Evolutionary conservation across 2,329 filamentous ascomycete genomes (phyloP).

Genomic region (Monilinia laxa): DNA sequence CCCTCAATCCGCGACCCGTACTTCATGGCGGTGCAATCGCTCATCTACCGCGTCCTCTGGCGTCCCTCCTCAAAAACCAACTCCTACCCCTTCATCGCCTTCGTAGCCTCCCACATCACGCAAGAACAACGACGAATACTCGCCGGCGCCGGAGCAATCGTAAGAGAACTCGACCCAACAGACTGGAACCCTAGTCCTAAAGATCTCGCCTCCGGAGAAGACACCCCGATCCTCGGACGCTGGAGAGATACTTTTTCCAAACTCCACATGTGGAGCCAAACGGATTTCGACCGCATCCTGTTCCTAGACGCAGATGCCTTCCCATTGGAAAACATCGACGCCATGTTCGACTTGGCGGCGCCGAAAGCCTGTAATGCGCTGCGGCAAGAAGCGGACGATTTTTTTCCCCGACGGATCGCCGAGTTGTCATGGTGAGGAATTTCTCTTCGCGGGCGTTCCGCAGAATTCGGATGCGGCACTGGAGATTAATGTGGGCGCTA

Average conservation of each 20-base stretch:
- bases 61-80: slow-evolving; percentile 17
- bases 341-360: slow-evolving; percentile 25
- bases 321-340: slow-evolving; percentile 26
- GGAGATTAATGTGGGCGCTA: slow-evolving; percentile 18
- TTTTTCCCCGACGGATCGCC: slow-evolving; percentile 9
- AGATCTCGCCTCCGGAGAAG: background rate
- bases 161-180: slow-evolving; percentile 23
- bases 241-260: slow-evolving; percentile 29
- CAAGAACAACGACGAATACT: slow-evolving; percentile 23
- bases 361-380: slow-evolving; percentile 14
- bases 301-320: slow-evolving; percentile 28
- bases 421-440: slow-evolving; percentile 1
- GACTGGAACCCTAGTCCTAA: slow-evolving; percentile 22
- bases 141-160: slow-evolving; percentile 26
- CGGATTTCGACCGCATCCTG: slow-evolving; percentile 24
- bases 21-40: slow-evolving; percentile 26
- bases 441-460: slow-evolving; percentile 8
- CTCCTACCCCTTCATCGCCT: slow-evolving; percentile 27
- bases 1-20: slow-evolving; percentile 26
- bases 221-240: slow-evolving; percentile 15
- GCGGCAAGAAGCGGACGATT: slow-evolving; percentile 3
- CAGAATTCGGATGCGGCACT: background rate
- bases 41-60: slow-evolving; percentile 28
- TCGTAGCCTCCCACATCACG: slow-evolving; percentile 26
- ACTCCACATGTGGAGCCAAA: slow-evolving; percentile 27